Evolutionary conservation across 2,329 filamentous ascomycete genomes (phyloP), one percentile per base, ranked within the genome.

Genomic region (Metarhizium anisopliae): DNA sequence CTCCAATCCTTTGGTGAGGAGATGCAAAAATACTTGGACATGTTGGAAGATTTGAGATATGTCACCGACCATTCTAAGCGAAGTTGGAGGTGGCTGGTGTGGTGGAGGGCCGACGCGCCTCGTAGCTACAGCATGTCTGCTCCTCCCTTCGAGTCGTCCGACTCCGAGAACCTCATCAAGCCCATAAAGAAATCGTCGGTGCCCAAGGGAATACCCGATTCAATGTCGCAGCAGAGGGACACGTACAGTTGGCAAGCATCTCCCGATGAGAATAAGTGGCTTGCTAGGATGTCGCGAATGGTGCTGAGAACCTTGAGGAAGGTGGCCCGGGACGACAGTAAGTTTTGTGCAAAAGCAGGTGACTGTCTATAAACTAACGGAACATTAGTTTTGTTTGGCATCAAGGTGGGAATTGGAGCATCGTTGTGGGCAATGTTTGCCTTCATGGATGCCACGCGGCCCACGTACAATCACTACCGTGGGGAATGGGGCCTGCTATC

Each of bases 401-500:
- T 94, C 64, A 96, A 96, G 70, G 91, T 96, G 52, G 91, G 91
- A 40, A 78, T 90, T 32, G 92, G 92, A 32, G 92, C 92, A 11
- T 82, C 89, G 6, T 71, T 95, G 0, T 95, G 91, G 73, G 90
- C 89, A 18, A 81, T 92, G 67, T 86, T 92, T 60, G 85, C 91
- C 2, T 96, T 95, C 64, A 77, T 95, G 32, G 79, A 83, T 1
- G 73, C 79, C 11, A 93, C 89, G 1, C 78, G 89, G 55, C 86
- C 87, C 0, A 78, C 86, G 29, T 96, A 95, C 67, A 78, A 82
- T 42, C 86, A 87, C 63, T 96, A 90, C 86, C 80, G 91, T 64
- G 90, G 91, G 36, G 92, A 96, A 74, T 96, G 92, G 92, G 92
- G 92, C n/a, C 77, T 96, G 4, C 72, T 96, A 51, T 94, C 90